Evolutionary conservation across 2,329 filamentous ascomycete species (phyloP), one percentile per base, ranked within the genome.

Genomic region (Colletotrichum horii): DNA sequence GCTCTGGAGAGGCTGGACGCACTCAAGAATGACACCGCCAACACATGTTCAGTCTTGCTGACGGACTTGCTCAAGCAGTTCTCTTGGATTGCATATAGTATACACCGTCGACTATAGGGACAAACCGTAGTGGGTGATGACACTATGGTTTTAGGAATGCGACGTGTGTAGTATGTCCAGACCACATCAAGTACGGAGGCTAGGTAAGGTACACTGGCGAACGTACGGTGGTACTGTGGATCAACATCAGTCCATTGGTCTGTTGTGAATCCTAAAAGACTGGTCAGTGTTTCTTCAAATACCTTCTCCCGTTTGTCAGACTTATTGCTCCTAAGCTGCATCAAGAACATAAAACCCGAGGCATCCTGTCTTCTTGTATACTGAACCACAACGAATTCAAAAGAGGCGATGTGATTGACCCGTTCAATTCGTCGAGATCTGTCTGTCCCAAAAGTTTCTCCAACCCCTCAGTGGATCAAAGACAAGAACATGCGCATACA

Each of bases 191-290:
- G 38, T 19, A 43, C 19, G 16, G 3, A n/a, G 38, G 38, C 16
- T 43, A 43, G 19, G 38, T 0, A 3, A n/a, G 38, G 16, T 43
- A 19, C 36, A 43, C 19, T 9, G 36, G 36, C 16, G 36, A 43
- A 43, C 0, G 16, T 6, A 43, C 38, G 2, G 5, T 38, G 8
- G 0, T 19, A 6, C 36, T 19, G n/a, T n/a, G n/a, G n/a, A n/a
- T 8, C 36, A 38, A 16, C 36, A 9, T 15, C 36, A 38, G 2
- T 4, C 19, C 4, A 9, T 19, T 9, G 36, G 36, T 38, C 36
- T 38, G 8, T 38, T 11, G 16, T 19, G 19, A 19, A 38, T 19
- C 16, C 36, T 38, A 19, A 38, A 38, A 38, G 38, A 43, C 19
- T 43, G 8, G 19, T 3, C 38, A 43, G 9, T 19, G 16, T 38